phyloP scores from a whole-genome alignment of 1,139 yeast species.

The Candida pseudoviswanathii region DNA sequence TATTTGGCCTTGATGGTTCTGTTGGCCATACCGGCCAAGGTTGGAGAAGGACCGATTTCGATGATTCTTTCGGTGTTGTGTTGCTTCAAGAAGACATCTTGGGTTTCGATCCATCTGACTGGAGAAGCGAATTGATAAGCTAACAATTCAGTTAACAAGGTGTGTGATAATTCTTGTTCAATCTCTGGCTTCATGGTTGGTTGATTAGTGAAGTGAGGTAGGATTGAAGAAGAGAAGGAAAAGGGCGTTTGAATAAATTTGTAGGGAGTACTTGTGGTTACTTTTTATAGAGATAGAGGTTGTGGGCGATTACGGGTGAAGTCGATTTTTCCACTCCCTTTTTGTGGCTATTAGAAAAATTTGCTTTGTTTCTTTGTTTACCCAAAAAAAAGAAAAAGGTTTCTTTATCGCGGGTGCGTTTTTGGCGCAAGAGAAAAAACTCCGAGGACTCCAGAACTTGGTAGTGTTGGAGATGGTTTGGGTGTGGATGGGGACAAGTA shows the following conservation, averaged over 20 bases:
- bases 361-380: background rate
- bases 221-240: background rate
- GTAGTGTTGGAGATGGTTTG: background rate
- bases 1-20: conserved; percentile 95
- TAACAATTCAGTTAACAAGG: conserved; percentile 88
- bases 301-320: background rate
- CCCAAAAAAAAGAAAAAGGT: background rate
- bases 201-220: background rate
- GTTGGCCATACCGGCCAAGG: conserved; percentile 97
- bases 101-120: conserved; percentile 99
- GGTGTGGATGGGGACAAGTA: background rate
- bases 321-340: background rate
- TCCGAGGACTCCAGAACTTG: background rate
- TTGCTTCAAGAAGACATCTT: conserved; percentile 92
- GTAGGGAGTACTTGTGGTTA: background rate
- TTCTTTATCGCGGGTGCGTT: background rate
- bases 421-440: background rate
- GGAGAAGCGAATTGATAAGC: conserved; percentile 99
- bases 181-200: conserved; percentile 87
- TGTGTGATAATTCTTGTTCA: conserved; percentile 96
- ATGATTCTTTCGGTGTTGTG: conserved; percentile 96
- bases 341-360: background rate
- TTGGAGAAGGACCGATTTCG: conserved; percentile 98
- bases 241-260: background rate
- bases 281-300: background rate